Evolutionary conservation across 148 eudicot genomes (phyloP).

Genomic region (Heliamphora exappendiculata): DNA sequence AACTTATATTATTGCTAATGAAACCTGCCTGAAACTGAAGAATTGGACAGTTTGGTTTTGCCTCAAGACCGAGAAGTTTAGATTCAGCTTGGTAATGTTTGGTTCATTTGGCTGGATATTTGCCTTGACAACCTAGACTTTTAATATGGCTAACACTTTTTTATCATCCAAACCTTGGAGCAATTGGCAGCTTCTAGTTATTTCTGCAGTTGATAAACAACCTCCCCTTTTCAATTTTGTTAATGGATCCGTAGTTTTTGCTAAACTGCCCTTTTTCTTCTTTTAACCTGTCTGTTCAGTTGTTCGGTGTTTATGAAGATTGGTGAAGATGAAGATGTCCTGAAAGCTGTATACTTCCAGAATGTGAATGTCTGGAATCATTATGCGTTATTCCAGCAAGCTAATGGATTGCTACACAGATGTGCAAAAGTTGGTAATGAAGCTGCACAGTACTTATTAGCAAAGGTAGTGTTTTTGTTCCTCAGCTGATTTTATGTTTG

Average conservation of each 20-base stretch:
- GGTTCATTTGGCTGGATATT: not conserved
- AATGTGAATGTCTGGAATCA: not conserved
- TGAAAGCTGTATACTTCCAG: not conserved
- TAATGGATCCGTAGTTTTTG: not conserved
- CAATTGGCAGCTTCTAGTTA: not conserved
- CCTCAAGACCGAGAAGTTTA: not conserved
- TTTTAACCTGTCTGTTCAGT: not conserved
- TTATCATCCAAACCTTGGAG: not conserved
- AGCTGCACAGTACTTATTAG: slow-evolving; percentile 2
- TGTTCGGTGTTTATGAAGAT: not conserved
- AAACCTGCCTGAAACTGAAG: not conserved
- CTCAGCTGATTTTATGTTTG: not conserved
- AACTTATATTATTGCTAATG: not conserved
- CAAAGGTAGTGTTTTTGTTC: slow-evolving; percentile 4
- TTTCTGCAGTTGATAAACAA: not conserved
- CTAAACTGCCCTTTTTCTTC: not conserved
- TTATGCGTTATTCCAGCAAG: not conserved
- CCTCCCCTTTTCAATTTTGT: too few relatives aligned
- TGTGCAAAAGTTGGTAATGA: slow-evolving; percentile 13
- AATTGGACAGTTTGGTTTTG: not conserved
- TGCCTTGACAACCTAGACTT: not conserved
- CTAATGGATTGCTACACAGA: slow-evolving; percentile 4
- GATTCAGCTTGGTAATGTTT: not conserved
- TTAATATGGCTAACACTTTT: not conserved
- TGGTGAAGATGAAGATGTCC: not conserved